Conservation (phyloP, 768 basidiomycete genomes). For the Calocybe indica region DNA sequence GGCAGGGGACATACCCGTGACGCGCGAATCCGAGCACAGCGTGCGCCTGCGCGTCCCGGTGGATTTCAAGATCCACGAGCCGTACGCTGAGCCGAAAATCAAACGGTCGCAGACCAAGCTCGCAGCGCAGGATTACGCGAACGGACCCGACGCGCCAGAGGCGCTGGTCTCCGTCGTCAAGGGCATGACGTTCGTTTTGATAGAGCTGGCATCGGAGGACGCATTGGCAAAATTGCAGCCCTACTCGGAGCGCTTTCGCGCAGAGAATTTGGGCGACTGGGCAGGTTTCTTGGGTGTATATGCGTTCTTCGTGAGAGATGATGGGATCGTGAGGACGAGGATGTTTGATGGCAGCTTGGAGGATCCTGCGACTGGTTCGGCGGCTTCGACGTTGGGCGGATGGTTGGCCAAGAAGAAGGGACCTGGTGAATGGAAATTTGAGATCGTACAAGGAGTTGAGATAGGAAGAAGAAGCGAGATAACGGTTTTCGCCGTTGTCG, state of each 20-base stretch:
- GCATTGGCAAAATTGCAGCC: conserved; percentile 27
- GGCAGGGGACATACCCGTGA: conserved; percentile 35
- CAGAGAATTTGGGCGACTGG: conserved; percentile 33
- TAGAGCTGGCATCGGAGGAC: conserved; percentile 31
- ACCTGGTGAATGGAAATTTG: conserved; percentile 26
- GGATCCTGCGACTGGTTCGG: conserved; percentile 42
- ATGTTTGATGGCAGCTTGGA: conserved; percentile 36
- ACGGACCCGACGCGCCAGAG: conserved; percentile 26
- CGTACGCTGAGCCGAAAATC: conserved; percentile 16
- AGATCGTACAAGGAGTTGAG: conserved; percentile 39
- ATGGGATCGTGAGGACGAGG: conserved; percentile 30
- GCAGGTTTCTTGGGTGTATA: conserved; percentile 29
- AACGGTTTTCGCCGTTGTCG: conserved; percentile 27
- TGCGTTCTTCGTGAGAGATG: conserved; percentile 25
- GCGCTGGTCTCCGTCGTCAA: conserved; percentile 38
- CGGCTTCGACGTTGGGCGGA: conserved; percentile 36
- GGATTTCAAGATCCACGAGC: conserved; percentile 33
- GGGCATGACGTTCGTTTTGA: conserved; percentile 38
- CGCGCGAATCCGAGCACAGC: conserved; percentile 13
- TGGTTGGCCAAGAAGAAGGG: conserved; percentile 32
- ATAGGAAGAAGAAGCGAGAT: conserved; percentile 42
- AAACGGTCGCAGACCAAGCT: conserved; percentile 25
- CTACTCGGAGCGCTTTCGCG: conserved; percentile 15
- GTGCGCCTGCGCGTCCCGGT: conserved; percentile 33
- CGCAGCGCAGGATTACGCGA: conserved; percentile 25